Percentiles rank a stretch among this genome's conserved stretches.
Conservation (phyloP, 2,329 filamentous ascomycete species). For the Chlorencoelia australis region DNA sequence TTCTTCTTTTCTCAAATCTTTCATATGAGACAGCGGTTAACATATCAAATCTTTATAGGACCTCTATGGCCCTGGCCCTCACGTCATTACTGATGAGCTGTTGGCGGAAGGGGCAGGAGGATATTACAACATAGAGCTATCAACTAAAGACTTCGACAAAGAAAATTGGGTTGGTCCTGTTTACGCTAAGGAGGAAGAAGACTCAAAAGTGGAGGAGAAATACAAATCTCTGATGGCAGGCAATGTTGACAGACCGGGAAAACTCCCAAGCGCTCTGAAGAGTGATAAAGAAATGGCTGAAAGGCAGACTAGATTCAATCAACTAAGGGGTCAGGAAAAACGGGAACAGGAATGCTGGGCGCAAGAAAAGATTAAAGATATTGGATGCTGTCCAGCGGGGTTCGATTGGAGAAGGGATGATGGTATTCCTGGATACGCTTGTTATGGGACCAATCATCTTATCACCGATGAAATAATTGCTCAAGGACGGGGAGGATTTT, state of each 20-base stretch:
- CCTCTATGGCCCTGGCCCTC: not conserved
- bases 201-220: too few species aligned
- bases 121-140: constrained; percentile 26
- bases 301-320: constrained; percentile 8
- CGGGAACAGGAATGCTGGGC: constrained; percentile 16
- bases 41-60: not conserved
- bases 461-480: constrained; percentile 14
- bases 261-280: not conserved
- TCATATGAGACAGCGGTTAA: not conserved
- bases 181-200: too few species aligned
- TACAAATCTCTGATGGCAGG: too few species aligned
- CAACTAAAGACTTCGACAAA: too few species aligned
- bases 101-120: not conserved
- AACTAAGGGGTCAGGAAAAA: constrained; percentile 8
- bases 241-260: too few species aligned
- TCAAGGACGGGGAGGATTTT: constrained; percentile 16
- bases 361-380: not conserved
- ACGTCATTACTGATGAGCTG: not conserved
- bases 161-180: too few species aligned
- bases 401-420: constrained; percentile 10
- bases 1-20: not conserved
- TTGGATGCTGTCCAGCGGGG: constrained; percentile 8
- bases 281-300: constrained; percentile 12
- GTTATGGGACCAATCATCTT: constrained; percentile 11
- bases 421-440: constrained; percentile 16